Percentiles rank a stretch among this genome's conserved stretches.
phyloP scores from a whole-genome alignment of 2,329 filamentous ascomycete species.

The Fusarium sp. region DNA sequence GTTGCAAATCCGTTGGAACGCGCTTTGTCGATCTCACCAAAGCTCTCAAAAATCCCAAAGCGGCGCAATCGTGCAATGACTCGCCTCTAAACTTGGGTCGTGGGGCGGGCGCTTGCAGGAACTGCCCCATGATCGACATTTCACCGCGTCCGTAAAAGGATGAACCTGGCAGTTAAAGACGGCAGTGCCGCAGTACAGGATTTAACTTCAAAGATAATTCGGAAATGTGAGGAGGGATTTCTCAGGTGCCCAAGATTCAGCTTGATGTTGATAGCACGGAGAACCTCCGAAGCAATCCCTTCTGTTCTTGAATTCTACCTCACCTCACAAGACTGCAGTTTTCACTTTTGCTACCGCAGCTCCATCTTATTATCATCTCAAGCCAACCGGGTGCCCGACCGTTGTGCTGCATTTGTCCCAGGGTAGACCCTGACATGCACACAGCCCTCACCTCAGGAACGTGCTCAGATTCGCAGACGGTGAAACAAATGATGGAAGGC shows the following conservation, averaged over 20 bases:
- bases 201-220: constrained; percentile 4
- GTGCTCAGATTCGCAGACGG: constrained; percentile 43
- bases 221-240: not conserved
- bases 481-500: constrained; percentile 50
- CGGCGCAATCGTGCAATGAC: constrained; percentile 34
- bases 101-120: constrained; percentile 22
- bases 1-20: constrained; percentile 28
- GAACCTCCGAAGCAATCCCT: too few species aligned
- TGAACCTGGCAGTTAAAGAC: constrained; percentile 8
- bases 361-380: constrained; percentile 33
- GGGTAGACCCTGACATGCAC: constrained; percentile 37
- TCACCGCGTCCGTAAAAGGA: constrained; percentile 10
- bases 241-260: not conserved
- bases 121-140: constrained; percentile 33
- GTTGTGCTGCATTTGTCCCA: constrained; percentile 34
- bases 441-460: constrained; percentile 27
- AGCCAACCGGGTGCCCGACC: constrained; percentile 41
- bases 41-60: constrained; percentile 38
- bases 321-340: constrained; percentile 3
- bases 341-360: not conserved
- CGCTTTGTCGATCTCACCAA: constrained; percentile 45
- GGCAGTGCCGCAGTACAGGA: not conserved
- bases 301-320: not conserved
- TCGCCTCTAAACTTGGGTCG: constrained; percentile 34
- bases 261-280: not conserved